Conservation (phyloP, 2,329 filamentous ascomycete genomes). For the Fusarium pseudocircinatum region DNA sequence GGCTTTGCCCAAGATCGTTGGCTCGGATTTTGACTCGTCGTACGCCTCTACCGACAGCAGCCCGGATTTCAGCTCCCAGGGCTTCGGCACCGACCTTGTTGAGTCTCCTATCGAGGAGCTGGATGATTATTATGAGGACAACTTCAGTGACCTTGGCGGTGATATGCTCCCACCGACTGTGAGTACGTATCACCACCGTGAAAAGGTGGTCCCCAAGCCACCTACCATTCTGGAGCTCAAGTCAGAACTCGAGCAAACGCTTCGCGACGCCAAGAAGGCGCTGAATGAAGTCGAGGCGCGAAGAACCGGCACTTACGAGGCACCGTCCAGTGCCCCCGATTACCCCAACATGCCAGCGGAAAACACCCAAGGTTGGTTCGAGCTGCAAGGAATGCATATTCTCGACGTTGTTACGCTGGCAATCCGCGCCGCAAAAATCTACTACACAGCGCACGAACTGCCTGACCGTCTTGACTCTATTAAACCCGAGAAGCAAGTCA, state of each 20-base stretch:
- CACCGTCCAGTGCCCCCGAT: slow-evolving; percentile 42
- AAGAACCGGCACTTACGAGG: slow-evolving; percentile 46
- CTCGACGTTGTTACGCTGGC: slow-evolving; percentile 93
- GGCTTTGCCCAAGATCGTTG: slow-evolving; percentile 51
- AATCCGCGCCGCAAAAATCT: slow-evolving; percentile 95
- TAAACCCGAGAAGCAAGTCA: slow-evolving; percentile 85
- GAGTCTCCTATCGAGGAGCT: slow-evolving; percentile 60
- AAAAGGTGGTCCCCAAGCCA: slow-evolving; percentile 82
- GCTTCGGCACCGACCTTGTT: slow-evolving; percentile 52
- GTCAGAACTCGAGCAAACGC: slow-evolving; percentile 68
- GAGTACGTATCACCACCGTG: slow-evolving; percentile 91
- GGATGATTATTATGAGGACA: slow-evolving; percentile 64
- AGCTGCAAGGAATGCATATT: slow-evolving; percentile 90
- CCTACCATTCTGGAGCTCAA: slow-evolving; percentile 85
- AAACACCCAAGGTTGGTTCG: slow-evolving; percentile 75
- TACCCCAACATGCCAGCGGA: slow-evolving; percentile 55
- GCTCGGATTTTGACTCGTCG: slow-evolving; percentile 65
- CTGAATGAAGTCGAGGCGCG: slow-evolving; percentile 66
- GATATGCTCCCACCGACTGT: slow-evolving; percentile 95
- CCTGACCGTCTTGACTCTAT: slow-evolving; percentile 87
- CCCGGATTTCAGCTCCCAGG: slow-evolving; percentile 60
- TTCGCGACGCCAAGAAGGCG: slow-evolving; percentile 75
- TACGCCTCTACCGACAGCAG: slow-evolving; percentile 69
- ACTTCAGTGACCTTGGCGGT: slow-evolving; percentile 72
- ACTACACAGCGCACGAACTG: slow-evolving; percentile 92